Percentiles rank a stretch among this genome's conserved stretches.
phyloP scores from a whole-genome alignment of 768 basidiomycete genomes.

The Lentinula edodes region DNA sequence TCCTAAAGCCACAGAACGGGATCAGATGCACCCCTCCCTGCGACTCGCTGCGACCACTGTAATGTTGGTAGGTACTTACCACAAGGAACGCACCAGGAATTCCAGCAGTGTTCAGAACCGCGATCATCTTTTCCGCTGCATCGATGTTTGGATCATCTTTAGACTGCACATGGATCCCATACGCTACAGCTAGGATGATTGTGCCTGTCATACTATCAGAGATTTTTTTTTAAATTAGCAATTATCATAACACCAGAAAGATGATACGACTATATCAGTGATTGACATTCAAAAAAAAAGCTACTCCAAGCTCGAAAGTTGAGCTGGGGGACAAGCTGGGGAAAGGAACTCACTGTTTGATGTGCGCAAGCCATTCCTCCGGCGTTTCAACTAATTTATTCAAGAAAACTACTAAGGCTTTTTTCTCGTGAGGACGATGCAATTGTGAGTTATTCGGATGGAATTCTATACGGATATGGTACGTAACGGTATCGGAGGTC shows the following conservation, averaged over 20 bases:
- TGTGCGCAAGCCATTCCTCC: neutral
- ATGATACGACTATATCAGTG: too few relatives aligned
- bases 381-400: neutral
- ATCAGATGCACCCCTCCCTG: neutral
- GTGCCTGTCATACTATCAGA: conserved; percentile 20
- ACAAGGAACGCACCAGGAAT: conserved; percentile 29
- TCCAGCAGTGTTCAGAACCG: conserved; percentile 23
- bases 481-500: neutral
- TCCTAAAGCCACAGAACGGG: neutral
- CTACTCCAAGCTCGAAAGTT: too few relatives aligned
- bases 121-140: conserved; percentile 25
- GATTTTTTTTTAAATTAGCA: too few relatives aligned
- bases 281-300: neutral
- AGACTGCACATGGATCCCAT: conserved; percentile 28
- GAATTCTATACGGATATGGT: neutral
- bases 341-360: neutral
- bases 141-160: conserved; percentile 28
- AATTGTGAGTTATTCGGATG: neutral
- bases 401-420: neutral
- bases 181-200: conserved; percentile 29
- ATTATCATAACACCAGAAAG: too few relatives aligned
- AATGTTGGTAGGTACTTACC: neutral
- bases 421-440: neutral
- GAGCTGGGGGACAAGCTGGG: neutral
- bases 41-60: too few relatives aligned